Base-by-base conservation (phyloP, 2,329 filamentous ascomycete species). In the Arachnomyces sp. region DNA sequence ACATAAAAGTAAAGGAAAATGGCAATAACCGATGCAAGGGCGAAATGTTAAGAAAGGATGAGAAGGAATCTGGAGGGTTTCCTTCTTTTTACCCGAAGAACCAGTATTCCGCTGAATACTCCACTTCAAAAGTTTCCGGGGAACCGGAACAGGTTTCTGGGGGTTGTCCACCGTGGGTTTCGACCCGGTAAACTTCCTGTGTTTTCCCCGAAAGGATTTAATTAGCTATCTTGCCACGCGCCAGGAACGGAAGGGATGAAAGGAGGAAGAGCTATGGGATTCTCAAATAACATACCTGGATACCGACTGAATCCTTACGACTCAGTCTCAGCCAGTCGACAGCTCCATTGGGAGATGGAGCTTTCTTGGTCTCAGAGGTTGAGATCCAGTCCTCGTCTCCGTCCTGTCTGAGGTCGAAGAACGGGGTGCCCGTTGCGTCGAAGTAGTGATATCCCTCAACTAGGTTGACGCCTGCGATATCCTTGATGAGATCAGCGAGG, bases 91-190 rank as follows among this genome's bases (percentile, higher is more conserved):
- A 60, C 13, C 55, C 62, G 44, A 62, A 68, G 16, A 68, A 64
- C 63, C 62, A 68, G 43, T 68, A 68, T 47, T 67, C 59, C 4
- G 65, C 63, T 4, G 60, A 53, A 52, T 68, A 69, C 14, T 61
- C 52, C 15, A 65, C 54, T 37, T 57, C 43, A 25, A 66, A 50
- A 0, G 50, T 57, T 3, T 50, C 44, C 6, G 52, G 36, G 40
- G 60, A 55, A 5, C 53, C 52, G 21, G 51, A 44, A 46, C 65
- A 68, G 0, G 55, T 58, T 18, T 47, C 44, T 15, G 64, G 63
- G 9, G 62, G 38, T 7, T 47, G 43, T 7, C 65, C 66, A 8
- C 56, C 55, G 7, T 55, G 55, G 1, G 65, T 66, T 36, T 65
- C 49, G 6, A 67, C 56, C 31, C 63, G 62, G 40, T 66, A 69